A percentile compares a stretch with the other conserved stretches of the same genome.
Conservation (phyloP, 2,329 filamentous ascomycete genomes). For the Cercospora sojina region DNA sequence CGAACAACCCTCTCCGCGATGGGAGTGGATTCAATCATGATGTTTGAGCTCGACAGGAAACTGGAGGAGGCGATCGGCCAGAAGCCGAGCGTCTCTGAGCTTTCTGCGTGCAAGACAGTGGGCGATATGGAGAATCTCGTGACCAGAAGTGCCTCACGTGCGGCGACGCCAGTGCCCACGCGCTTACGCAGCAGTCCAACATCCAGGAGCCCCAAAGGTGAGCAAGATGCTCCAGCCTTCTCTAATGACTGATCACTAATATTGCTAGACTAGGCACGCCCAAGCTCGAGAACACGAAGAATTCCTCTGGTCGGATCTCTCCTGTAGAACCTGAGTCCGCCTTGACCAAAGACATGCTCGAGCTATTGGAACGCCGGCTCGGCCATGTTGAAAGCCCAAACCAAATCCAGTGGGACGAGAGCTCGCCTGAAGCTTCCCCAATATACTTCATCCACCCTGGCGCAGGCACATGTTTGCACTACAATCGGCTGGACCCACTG, state of each 20-base stretch:
- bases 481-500: constrained; percentile 2
- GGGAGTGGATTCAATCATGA: constrained; percentile 24
- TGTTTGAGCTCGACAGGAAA: constrained; percentile 21
- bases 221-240: not conserved
- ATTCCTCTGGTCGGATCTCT: not conserved
- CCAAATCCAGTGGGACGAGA: constrained; percentile 5
- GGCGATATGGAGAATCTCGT: constrained; percentile 19
- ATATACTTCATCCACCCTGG: constrained; percentile 16
- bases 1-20: constrained; percentile 17
- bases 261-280: not conserved
- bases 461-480: constrained; percentile 12
- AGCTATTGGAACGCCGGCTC: constrained; percentile 6
- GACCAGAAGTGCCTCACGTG: constrained; percentile 3
- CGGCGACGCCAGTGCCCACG: not conserved
- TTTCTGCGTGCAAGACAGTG: constrained; percentile 19
- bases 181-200: not conserved
- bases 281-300: not conserved
- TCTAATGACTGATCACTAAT: not conserved
- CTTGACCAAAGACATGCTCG: constrained; percentile 3
- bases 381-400: constrained; percentile 1
- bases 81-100: constrained; percentile 12
- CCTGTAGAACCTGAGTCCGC: not conserved
- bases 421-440: not conserved
- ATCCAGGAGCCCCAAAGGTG: not conserved
- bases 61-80: constrained; percentile 11